Conservation (phyloP, 106 monocot species). For the Dioscorea alata region DNA sequence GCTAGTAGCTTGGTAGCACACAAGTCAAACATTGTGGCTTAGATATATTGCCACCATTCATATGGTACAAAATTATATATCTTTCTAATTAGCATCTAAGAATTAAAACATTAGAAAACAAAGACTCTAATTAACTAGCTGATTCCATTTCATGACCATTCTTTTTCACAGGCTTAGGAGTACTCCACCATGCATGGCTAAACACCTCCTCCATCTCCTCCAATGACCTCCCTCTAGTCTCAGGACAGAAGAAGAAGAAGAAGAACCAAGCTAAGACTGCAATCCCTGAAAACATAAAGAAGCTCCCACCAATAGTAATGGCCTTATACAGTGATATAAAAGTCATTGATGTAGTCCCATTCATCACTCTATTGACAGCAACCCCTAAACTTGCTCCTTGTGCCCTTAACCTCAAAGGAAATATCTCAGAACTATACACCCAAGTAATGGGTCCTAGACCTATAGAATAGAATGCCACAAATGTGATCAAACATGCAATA, state of each 20-base stretch:
- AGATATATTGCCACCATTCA: too few relatives aligned
- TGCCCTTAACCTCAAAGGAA: constrained; percentile 34
- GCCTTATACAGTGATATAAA: constrained; percentile 49
- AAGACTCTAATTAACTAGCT: too few relatives aligned
- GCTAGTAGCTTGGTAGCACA: too few relatives aligned
- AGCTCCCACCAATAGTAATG: constrained; percentile 48
- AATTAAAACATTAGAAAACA: too few relatives aligned
- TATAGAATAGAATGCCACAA: constrained; percentile 38
- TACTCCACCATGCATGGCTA: background rate
- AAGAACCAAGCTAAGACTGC: constrained; percentile 39
- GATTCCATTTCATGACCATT: background rate
- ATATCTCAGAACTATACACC: constrained; percentile 67
- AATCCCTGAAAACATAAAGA: constrained; percentile 46
- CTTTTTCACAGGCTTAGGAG: background rate
- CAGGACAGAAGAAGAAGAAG: constrained; percentile 41
- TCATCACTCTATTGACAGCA: constrained; percentile 42
- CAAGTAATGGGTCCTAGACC: constrained; percentile 55
- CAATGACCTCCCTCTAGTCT: constrained; percentile 45
- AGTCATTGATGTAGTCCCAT: constrained; percentile 33
- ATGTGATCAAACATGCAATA: constrained; percentile 11
- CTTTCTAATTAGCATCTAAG: too few relatives aligned
- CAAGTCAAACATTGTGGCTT: too few relatives aligned
- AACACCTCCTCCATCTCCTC: constrained; percentile 52
- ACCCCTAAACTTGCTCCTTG: constrained; percentile 43
- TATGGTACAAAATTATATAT: too few relatives aligned